Evolutionary conservation across 1,284 basidiomycete species (phyloP).

Genomic region (Cystobasidium sp.): DNA sequence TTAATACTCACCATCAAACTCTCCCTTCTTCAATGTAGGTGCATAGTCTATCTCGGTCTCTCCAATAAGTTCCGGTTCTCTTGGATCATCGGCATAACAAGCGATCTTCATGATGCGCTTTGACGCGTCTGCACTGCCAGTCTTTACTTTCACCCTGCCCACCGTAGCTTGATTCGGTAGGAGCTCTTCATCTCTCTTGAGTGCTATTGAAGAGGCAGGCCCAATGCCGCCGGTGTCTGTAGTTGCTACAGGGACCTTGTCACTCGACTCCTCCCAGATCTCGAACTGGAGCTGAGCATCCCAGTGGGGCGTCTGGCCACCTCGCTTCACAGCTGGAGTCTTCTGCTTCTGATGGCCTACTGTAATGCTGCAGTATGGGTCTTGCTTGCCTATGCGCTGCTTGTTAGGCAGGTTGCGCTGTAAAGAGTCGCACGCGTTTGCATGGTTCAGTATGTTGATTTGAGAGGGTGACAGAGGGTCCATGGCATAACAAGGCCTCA

Average conservation of each 20-base stretch:
- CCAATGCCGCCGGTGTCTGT: conserved; percentile 62
- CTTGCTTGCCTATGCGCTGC: conserved; percentile 93
- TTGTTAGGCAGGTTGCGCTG: conserved; percentile 72
- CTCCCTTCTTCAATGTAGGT: conserved; percentile 88
- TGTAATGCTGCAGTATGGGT: conserved; percentile 85
- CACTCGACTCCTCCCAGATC: conserved; percentile 77
- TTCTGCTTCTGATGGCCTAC: conserved; percentile 79
- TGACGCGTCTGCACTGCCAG: conserved; percentile 59
- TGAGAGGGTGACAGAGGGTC: conserved; percentile 2
- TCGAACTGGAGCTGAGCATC: conserved; percentile 97
- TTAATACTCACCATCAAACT: conserved; percentile 80
- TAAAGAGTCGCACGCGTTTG: conserved; percentile 38
- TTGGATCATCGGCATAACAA: conserved; percentile 92
- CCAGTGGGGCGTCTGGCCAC: conserved; percentile 98
- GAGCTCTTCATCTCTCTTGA: conserved; percentile 63
- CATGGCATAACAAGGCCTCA: neutral
- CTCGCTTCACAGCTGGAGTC: conserved; percentile 89
- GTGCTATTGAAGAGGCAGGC: conserved; percentile 54
- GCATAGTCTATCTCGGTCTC: conserved; percentile 85
- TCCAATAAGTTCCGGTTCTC: conserved; percentile 95
- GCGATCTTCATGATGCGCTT: conserved; percentile 67
- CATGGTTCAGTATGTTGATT: neutral
- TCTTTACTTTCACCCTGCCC: conserved; percentile 52
- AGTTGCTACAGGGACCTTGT: conserved; percentile 54
- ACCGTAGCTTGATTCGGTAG: conserved; percentile 26